phyloP scores from a whole-genome alignment of 1,284 basidiomycete species.

The Chondrostereum purpureum region DNA sequence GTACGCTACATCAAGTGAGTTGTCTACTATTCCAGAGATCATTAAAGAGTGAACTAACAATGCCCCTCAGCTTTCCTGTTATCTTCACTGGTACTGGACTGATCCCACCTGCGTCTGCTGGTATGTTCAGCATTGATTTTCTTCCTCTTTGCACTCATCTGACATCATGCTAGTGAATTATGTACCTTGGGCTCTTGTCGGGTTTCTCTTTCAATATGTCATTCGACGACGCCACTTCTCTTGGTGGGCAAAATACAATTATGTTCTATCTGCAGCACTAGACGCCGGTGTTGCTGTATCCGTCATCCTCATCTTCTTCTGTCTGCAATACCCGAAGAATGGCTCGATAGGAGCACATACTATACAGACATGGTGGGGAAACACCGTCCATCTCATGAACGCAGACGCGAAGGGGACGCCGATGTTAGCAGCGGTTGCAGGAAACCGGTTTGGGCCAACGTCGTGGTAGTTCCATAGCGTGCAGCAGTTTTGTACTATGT shows the following conservation, averaged over 20 bases:
- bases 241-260: constrained; percentile 74
- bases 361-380: constrained; percentile 69
- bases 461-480: not conserved
- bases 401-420: constrained; percentile 29
- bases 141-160: constrained; percentile 31
- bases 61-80: constrained; percentile 18
- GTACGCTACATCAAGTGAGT: constrained; percentile 43
- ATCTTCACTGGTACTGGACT: constrained; percentile 28
- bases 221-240: constrained; percentile 52
- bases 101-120: constrained; percentile 36
- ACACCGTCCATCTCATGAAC: constrained; percentile 37
- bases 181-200: constrained; percentile 45
- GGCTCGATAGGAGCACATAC: constrained; percentile 41
- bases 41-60: not conserved
- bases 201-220: constrained; percentile 58
- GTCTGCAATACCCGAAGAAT: constrained; percentile 37
- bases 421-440: constrained; percentile 18
- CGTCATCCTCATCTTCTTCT: constrained; percentile 40
- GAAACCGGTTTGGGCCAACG: constrained; percentile 23
- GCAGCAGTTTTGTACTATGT: not conserved
- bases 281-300: constrained; percentile 41
- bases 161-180: constrained; percentile 57
- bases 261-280: constrained; percentile 43
- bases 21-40: constrained; percentile 17
- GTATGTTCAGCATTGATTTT: constrained; percentile 35